These are phyloP conservation scores for Aspergillus ellipticus DNA, from an alignment of 495 filamentous ascomycete species.

Conservation along the genomic window DNA sequence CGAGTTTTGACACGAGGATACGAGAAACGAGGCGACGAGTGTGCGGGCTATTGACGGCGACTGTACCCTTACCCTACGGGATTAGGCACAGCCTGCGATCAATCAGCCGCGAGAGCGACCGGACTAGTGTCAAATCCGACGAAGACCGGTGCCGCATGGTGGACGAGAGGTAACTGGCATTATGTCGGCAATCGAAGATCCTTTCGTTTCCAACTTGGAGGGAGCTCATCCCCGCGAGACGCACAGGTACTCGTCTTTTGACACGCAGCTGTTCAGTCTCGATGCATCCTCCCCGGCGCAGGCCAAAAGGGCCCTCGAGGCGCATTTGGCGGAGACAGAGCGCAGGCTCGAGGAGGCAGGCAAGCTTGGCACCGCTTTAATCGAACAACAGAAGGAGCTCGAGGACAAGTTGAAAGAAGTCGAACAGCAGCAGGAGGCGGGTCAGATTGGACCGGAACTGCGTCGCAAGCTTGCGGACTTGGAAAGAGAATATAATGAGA, in stretches of 20 bases:
- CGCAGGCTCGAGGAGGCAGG: constrained; percentile 87
- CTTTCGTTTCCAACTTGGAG: constrained; percentile 46
- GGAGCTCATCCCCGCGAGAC: constrained; percentile 44
- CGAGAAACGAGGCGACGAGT: constrained; percentile 20
- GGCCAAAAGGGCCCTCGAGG: constrained; percentile 82
- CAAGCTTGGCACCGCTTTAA: constrained; percentile 76
- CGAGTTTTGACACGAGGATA: constrained; percentile 23
- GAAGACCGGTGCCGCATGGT: constrained; percentile 5
- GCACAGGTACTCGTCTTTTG: constrained; percentile 74
- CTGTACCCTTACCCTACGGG: constrained; percentile 23
- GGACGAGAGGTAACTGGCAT: constrained; percentile 16
- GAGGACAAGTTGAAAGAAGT: constrained; percentile 79
- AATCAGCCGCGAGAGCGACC: not conserved
- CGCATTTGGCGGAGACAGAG: constrained; percentile 86
- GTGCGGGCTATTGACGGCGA: constrained; percentile 26
- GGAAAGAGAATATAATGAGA: constrained; percentile 93
- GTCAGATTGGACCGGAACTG: constrained; percentile 81
- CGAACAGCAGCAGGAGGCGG: constrained; percentile 70
- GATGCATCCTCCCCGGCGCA: constrained; percentile 76
- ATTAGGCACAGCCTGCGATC: constrained; percentile 23
- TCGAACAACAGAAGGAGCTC: constrained; percentile 79
- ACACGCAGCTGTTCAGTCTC: constrained; percentile 73
- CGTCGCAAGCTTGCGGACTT: constrained; percentile 79
- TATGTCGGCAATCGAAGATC: constrained; percentile 48
- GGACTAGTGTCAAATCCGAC: not conserved